Conservation (phyloP, 2,329 filamentous ascomycete genomes). For the Ophiostoma triangulosporum region DNA sequence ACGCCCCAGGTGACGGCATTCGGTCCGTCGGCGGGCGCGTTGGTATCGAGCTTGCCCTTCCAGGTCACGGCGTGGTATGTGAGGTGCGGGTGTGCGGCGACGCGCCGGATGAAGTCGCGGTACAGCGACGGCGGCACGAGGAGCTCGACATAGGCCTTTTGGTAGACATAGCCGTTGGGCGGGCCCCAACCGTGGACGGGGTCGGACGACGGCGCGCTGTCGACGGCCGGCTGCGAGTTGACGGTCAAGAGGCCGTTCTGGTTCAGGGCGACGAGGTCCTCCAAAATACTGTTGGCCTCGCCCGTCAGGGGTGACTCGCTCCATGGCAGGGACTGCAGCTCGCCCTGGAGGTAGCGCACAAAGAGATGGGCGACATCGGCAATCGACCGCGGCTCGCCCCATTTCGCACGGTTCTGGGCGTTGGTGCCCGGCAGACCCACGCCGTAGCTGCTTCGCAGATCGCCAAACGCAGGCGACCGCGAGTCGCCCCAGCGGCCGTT, state of each 20-base stretch:
- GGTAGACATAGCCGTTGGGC: constrained; percentile 89
- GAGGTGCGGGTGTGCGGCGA: constrained; percentile 65
- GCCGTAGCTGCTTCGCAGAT: constrained; percentile 83
- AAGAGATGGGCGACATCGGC: constrained; percentile 75
- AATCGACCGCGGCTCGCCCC: constrained; percentile 72
- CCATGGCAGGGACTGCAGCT: constrained; percentile 79
- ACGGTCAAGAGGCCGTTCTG: constrained; percentile 79
- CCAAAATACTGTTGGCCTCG: constrained; percentile 67
- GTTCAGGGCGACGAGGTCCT: constrained; percentile 71
- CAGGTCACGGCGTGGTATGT: constrained; percentile 93
- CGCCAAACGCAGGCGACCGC: constrained; percentile 87
- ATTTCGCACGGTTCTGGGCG: constrained; percentile 88
- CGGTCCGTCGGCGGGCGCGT: constrained; percentile 71
- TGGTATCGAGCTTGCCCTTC: constrained; percentile 67
- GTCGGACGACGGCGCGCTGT: constrained; percentile 78
- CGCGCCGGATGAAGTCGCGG: constrained; percentile 60
- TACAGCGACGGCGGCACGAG: constrained; percentile 72
- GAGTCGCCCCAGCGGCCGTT: constrained; percentile 98
- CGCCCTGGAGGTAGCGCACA: constrained; percentile 68
- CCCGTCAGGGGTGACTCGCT: constrained; percentile 76
- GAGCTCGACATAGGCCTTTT: constrained; percentile 93
- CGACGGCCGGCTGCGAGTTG: constrained; percentile 92
- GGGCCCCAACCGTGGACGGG: constrained; percentile 90
- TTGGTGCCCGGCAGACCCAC: constrained; percentile 90
- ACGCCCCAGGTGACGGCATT: constrained; percentile 99